Conservation (phyloP, 164 flowering plant species). For the Chimonanthus praecox region DNA sequence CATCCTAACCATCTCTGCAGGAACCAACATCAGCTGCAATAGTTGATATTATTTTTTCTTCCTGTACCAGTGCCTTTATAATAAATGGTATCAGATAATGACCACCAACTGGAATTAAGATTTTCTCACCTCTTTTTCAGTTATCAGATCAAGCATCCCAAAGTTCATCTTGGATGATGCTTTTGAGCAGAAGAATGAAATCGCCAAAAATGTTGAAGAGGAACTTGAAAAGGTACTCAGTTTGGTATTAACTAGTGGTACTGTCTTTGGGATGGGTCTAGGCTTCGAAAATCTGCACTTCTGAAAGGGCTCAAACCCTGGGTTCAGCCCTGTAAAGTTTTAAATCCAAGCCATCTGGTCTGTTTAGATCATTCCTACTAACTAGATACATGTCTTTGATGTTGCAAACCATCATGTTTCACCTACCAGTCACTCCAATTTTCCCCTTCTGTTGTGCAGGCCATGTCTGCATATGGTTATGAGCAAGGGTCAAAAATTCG, state of each 20-base stretch:
- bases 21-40: neutral
- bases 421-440: neutral
- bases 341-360: no score
- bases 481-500: conserved; percentile 18
- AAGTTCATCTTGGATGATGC: conserved; percentile 59
- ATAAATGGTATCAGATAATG: neutral
- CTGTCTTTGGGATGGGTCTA: neutral
- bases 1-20: neutral
- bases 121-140: conserved; percentile 21
- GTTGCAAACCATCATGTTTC: neutral
- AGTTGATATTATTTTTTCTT: no score
- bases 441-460: conserved; percentile 18
- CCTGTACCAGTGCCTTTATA: neutral
- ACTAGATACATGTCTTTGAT: neutral
- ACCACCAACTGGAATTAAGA: neutral
- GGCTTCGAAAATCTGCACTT: no score
- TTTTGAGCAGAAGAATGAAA: conserved; percentile 75
- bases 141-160: conserved; percentile 70
- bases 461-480: conserved; percentile 74
- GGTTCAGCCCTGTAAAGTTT: no score
- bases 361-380: neutral
- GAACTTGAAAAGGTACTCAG: conserved; percentile 64
- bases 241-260: neutral
- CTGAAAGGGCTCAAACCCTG: no score
- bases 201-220: conserved; percentile 70